Conservation (phyloP, 1,139 yeast species). For the Hyphopichia burtonii region DNA sequence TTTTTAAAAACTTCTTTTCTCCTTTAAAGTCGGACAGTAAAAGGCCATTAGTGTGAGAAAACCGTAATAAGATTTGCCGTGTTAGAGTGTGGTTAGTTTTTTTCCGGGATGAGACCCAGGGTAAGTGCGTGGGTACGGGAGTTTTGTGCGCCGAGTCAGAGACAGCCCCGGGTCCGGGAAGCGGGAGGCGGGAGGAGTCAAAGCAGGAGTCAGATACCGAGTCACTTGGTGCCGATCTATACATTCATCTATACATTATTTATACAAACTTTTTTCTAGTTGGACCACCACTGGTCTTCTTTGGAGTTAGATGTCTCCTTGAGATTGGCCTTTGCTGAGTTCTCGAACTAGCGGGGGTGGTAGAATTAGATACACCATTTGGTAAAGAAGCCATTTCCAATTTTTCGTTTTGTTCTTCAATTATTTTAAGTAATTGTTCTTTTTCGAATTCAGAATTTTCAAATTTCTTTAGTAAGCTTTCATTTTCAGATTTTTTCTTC, state of each 20-base stretch:
- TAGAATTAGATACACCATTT: background rate
- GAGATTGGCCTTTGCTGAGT: background rate
- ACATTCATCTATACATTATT: no score
- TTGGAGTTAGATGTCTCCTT: slow-evolving; percentile 1
- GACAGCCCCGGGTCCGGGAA: no score
- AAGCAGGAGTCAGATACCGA: no score
- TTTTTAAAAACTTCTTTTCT: background rate
- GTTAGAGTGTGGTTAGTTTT: background rate
- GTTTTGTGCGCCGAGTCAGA: no score
- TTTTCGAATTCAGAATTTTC: slow-evolving; percentile 52
- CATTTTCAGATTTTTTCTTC: slow-evolving; percentile 40
- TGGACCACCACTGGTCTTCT: slow-evolving; percentile 1
- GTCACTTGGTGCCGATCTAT: no score
- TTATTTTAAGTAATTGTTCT: slow-evolving; percentile 34
- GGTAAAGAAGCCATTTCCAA: background rate
- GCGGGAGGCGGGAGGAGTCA: no score
- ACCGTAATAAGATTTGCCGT: background rate
- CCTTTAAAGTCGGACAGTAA: slow-evolving; percentile 1
- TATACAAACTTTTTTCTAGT: slow-evolving; percentile 10
- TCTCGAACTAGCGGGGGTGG: background rate
- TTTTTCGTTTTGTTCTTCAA: slow-evolving; percentile 6
- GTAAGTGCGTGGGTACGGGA: background rate
- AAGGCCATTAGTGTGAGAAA: slow-evolving; percentile 1
- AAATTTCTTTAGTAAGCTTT: slow-evolving; percentile 41
- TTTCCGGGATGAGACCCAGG: background rate